Percentiles rank a stretch among this genome's conserved stretches.
These are phyloP conservation scores for Boletus subparvulus DNA, from an alignment of 768 basidiomycete species.

Conservation along the genomic window DNA sequence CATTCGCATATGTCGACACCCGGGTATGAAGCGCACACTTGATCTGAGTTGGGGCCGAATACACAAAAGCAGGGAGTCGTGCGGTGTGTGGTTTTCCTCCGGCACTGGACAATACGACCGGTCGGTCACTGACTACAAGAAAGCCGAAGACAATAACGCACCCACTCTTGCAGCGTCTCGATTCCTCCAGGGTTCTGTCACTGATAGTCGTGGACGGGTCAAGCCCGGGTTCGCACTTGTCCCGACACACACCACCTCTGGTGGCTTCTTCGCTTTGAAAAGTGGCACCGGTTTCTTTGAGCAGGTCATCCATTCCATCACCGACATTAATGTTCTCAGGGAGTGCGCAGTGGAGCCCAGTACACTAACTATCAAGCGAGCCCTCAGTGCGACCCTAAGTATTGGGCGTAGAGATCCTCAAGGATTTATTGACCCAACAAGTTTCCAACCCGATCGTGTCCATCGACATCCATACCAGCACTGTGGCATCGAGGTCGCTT, in stretches of 20 bases:
- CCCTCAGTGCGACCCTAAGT: background rate
- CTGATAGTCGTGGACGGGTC: accelerated
- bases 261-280: background rate
- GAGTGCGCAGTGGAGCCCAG: background rate
- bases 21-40: accelerated
- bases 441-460: background rate
- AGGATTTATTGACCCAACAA: background rate
- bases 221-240: background rate
- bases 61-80: background rate
- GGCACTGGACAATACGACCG: background rate
- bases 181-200: background rate
- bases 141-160: no score
- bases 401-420: background rate
- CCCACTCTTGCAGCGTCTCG: no score
- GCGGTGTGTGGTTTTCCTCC: background rate
- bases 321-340: background rate
- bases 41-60: background rate
- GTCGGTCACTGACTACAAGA: background rate
- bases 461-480: background rate
- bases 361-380: background rate
- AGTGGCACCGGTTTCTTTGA: background rate
- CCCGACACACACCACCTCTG: background rate
- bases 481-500: background rate
- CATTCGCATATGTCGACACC: background rate
- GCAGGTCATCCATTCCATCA: background rate